Base-by-base conservation (phyloP, 495 filamentous ascomycete species). In the Talaromyces ruber region DNA sequence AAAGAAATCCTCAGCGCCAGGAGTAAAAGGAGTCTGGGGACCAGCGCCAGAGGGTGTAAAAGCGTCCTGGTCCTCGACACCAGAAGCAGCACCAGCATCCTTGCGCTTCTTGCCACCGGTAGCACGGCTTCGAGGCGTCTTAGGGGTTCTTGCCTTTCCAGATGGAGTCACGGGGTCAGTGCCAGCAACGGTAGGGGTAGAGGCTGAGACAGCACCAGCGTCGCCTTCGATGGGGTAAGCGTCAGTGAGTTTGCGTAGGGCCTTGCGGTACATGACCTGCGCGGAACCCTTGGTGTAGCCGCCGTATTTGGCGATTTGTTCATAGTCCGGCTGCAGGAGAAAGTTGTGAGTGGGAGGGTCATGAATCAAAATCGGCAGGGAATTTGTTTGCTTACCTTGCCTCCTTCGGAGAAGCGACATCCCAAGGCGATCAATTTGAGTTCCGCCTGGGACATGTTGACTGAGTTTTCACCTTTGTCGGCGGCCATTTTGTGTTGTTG, bases 251-350 rank as follows among this genome's bases (percentile, higher is more conserved):
- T 72, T 73, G 57, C 68, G 70, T 26, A 66, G 72, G 8, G 70
- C 64, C 26, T 56, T 62, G 39, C 61, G 60, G 34, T 68, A 79
- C 11, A 62, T 43, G 26, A 67, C 64, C 22, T 53, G 60, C 8
- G 79, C 76, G 3, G 76, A 75, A 2, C 62, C 62, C 6, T 47
- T 55, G 52, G 65, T 79, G 64, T 71, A 80, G 18, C 65, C 65
- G 26, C 68, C 75, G 21, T 66, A 61, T 25, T 60, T 28, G 7
- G 72, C 70, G 8, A 81, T 37, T 58, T 75, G 76, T 6, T 72
- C 67, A 61, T 62, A 67, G 64, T 81, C 74, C 16, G 79, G 53
- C 78, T 81, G 60, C 34, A 43, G 18, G 22, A 2, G 5, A 11
- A 60, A 25, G 32, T 30, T 54, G 28, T 51, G 6, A 59, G 29